Evolutionary conservation across 2,329 filamentous ascomycete species (phyloP).

Genomic region (Talaromyces sp.): DNA sequence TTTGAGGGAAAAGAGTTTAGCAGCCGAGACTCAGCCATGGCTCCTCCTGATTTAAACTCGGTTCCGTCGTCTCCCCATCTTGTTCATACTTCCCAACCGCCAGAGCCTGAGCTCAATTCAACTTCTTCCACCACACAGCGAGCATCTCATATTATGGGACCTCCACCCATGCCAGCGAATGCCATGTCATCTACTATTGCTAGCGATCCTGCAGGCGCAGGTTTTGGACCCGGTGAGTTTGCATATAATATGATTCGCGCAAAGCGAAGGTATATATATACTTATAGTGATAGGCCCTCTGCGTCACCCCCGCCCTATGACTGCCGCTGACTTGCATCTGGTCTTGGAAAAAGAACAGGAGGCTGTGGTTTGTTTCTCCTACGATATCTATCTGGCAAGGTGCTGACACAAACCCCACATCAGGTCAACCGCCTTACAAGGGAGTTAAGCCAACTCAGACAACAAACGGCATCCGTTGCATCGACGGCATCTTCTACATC

Average conservation of each 20-base stretch:
- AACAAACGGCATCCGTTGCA: constrained; percentile 61
- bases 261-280: too few species aligned
- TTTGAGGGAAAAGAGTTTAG: background rate
- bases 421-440: constrained; percentile 90
- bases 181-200: constrained; percentile 25
- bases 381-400: too few species aligned
- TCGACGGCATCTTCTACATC: constrained; percentile 59
- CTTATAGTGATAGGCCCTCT: constrained; percentile 56
- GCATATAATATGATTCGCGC: background rate
- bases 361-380: constrained; percentile 65
- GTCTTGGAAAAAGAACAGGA: constrained; percentile 95
- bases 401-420: background rate
- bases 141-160: constrained; percentile 48
- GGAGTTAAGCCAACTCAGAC: constrained; percentile 79
- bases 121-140: constrained; percentile 43
- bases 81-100: constrained; percentile 31
- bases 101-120: constrained; percentile 27
- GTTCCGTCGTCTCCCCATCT: constrained; percentile 36
- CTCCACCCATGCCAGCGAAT: constrained; percentile 33
- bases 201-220: constrained; percentile 36
- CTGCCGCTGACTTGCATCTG: constrained; percentile 80
- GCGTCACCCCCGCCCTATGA: constrained; percentile 81
- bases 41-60: constrained; percentile 47
- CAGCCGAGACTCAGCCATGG: constrained; percentile 33
- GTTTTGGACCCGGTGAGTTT: constrained; percentile 39